These are phyloP conservation scores for Penicillium hordei DNA, from an alignment of 2,329 filamentous ascomycete species.

Conservation along the genomic window DNA sequence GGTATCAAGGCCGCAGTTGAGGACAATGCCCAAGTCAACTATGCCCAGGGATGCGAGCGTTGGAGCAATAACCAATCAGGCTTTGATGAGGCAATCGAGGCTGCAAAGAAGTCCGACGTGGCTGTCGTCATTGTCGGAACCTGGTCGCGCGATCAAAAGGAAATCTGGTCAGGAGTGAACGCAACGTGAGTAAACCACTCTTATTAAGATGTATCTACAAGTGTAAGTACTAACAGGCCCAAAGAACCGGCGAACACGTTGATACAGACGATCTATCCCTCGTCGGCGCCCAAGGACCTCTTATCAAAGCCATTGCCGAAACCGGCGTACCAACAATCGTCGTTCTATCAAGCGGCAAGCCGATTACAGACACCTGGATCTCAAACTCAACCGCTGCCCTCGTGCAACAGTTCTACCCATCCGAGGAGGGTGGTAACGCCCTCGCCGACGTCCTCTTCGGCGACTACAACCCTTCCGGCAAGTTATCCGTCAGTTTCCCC, in stretches of 20 bases:
- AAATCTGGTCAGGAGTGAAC: conserved; percentile 70
- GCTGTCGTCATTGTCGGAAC: conserved; percentile 73
- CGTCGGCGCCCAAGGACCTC: conserved; percentile 67
- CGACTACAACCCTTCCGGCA: conserved; percentile 64
- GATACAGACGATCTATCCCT: conserved; percentile 64
- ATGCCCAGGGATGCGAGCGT: conserved; percentile 68
- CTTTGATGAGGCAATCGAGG: conserved; percentile 65
- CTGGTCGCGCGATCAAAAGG: conserved; percentile 70
- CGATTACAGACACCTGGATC: conserved; percentile 72
- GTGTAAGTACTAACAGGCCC: not conserved
- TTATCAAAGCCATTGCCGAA: conserved; percentile 66
- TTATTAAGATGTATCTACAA: not conserved
- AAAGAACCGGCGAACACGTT: conserved; percentile 67
- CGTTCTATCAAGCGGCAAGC: conserved; percentile 69
- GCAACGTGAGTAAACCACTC: conserved; percentile 51
- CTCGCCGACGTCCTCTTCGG: conserved; percentile 67
- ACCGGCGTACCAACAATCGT: conserved; percentile 68
- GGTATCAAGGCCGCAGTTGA: conserved; percentile 62
- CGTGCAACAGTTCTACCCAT: conserved; percentile 73
- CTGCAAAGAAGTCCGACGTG: conserved; percentile 66
- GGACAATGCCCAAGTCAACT: conserved; percentile 61
- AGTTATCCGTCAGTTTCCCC: conserved; percentile 66
- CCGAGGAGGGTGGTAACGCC: conserved; percentile 66
- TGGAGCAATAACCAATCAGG: conserved; percentile 70
- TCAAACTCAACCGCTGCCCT: conserved; percentile 63